Conservation (phyloP, 2,329 filamentous ascomycete species). For the Colletotrichum filicis region DNA sequence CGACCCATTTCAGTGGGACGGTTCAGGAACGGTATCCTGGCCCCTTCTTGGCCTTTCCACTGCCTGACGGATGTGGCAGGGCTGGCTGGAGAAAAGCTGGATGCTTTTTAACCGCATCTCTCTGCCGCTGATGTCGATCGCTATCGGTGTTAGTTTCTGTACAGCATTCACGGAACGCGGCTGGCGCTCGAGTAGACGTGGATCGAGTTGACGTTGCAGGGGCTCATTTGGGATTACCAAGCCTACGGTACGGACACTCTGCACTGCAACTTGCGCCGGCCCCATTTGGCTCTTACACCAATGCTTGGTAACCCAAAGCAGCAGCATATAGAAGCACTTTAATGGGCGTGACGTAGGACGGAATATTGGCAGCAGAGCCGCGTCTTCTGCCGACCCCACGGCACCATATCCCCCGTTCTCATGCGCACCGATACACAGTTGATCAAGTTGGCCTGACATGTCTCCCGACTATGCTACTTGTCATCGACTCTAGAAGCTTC, state of each 20-base stretch:
- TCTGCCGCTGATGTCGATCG: slow-evolving; percentile 8
- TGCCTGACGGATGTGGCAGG: slow-evolving; percentile 15
- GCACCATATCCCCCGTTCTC: slow-evolving; percentile 3
- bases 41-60: slow-evolving; percentile 3
- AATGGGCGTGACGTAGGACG: slow-evolving; percentile 5
- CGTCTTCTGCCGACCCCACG: background rate
- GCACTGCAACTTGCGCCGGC: background rate
- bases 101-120: background rate
- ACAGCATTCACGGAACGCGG: background rate
- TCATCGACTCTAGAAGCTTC: slow-evolving; percentile 3
- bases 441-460: background rate
- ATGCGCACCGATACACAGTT: slow-evolving; percentile 5
- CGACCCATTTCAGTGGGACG: slow-evolving; percentile 32
- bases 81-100: slow-evolving; percentile 7
- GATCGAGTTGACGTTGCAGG: background rate
- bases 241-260: background rate
- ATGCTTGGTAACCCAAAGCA: background rate
- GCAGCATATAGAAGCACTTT: background rate
- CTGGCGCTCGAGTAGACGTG: background rate
- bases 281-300: background rate
- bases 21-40: slow-evolving; percentile 28
- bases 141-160: background rate
- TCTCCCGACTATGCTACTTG: background rate
- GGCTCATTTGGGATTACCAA: background rate
- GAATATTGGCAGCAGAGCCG: background rate